Percentiles rank a stretch among this genome's conserved stretches.
Conservation (phyloP, 2,329 filamentous ascomycete species). For the Fusarium virguliforme region DNA sequence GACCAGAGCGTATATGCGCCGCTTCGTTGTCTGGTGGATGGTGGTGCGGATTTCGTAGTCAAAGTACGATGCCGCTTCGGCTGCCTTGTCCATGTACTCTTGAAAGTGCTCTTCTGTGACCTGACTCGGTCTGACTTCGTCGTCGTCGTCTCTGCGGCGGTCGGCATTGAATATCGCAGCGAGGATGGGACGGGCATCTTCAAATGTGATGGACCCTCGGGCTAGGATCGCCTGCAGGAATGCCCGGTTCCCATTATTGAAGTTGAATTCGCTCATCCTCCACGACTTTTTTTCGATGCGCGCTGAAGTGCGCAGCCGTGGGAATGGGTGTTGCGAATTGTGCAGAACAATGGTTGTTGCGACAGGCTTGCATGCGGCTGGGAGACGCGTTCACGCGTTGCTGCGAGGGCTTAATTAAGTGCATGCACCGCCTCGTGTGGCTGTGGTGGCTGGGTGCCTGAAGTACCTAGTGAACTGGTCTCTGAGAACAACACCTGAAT, state of each 20-base stretch:
- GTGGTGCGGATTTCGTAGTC: slow-evolving; percentile 90
- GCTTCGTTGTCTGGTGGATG: slow-evolving; percentile 76
- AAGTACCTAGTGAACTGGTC: too few relatives aligned
- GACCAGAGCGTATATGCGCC: slow-evolving; percentile 85
- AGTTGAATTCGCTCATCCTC: slow-evolving; percentile 55
- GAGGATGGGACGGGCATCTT: slow-evolving; percentile 81
- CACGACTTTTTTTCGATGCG: slow-evolving; percentile 49
- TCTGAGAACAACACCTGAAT: background rate
- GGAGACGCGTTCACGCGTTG: slow-evolving; percentile 44
- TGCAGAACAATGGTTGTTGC: slow-evolving; percentile 13
- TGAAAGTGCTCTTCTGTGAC: slow-evolving; percentile 79
- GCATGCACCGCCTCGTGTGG: slow-evolving; percentile 19
- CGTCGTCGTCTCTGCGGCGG: slow-evolving; percentile 41
- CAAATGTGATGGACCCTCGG: slow-evolving; percentile 81
- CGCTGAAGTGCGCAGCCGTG: background rate
- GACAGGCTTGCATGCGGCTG: slow-evolving; percentile 6
- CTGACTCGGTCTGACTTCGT: slow-evolving; percentile 69
- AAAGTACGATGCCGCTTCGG: slow-evolving; percentile 81
- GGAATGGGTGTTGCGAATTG: background rate
- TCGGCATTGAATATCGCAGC: slow-evolving; percentile 80
- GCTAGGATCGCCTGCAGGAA: slow-evolving; percentile 93
- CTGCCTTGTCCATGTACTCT: slow-evolving; percentile 79
- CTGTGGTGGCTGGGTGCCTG: slow-evolving; percentile 1
- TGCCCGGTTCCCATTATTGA: slow-evolving; percentile 81
- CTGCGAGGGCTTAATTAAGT: slow-evolving; percentile 30